Evolutionary conservation across 2,329 filamentous ascomycete genomes (phyloP).

Genomic region (Trichoderma hamatum): DNA sequence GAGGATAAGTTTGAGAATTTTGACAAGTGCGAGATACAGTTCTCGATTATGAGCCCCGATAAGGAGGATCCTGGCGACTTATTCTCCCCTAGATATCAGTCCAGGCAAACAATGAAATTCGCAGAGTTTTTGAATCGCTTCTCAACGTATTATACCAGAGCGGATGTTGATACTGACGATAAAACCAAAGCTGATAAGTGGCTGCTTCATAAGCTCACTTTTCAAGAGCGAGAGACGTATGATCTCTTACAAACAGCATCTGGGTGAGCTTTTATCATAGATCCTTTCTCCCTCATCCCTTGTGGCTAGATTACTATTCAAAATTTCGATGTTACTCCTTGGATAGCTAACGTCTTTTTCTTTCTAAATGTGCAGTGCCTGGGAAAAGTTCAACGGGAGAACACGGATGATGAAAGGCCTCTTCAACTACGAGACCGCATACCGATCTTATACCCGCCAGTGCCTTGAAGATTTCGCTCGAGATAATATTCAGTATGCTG

Average conservation of each 20-base stretch:
- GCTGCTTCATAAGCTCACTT: conserved; percentile 65
- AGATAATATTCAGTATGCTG: conserved; percentile 71
- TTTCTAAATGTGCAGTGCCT: conserved; percentile 45
- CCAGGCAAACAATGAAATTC: conserved; percentile 50
- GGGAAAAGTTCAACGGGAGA: conserved; percentile 67
- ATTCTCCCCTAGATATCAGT: conserved; percentile 53
- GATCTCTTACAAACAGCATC: conserved; percentile 51
- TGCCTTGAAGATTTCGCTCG: conserved; percentile 64
- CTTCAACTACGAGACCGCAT: conserved; percentile 67
- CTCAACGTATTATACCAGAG: conserved; percentile 32
- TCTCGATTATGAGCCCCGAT: conserved; percentile 52
- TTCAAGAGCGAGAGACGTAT: conserved; percentile 63
- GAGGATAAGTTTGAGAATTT: conserved; percentile 48
- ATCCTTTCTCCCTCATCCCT: not conserved
- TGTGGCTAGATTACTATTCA: not conserved
- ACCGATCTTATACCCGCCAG: conserved; percentile 60
- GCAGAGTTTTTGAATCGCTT: conserved; percentile 46
- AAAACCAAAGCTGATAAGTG: conserved; percentile 46
- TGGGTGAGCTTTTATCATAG: conserved; percentile 49
- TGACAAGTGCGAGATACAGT: conserved; percentile 62
- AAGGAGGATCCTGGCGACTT: conserved; percentile 47
- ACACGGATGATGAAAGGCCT: conserved; percentile 75
- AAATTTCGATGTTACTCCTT: not conserved
- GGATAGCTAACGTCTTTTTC: not conserved
- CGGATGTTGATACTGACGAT: conserved; percentile 37